A percentile compares a stretch with the other conserved stretches of the same genome.
These are phyloP conservation scores for Candida lessepsii DNA, from an alignment of 805 yeast species.

Conservation along the genomic window DNA sequence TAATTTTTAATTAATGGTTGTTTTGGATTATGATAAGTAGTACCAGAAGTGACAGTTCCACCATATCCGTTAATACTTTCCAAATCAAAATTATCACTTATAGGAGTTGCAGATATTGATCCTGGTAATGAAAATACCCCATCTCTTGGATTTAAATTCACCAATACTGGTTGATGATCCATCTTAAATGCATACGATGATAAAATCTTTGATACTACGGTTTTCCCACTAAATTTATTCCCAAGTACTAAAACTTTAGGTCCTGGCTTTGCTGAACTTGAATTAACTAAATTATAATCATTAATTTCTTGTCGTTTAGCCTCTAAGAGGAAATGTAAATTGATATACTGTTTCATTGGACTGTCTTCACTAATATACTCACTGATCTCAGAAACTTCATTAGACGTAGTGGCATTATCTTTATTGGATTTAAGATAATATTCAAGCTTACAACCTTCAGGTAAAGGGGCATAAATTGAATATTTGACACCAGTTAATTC, in stretches of 20 bases:
- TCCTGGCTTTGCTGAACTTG: constrained; percentile 33
- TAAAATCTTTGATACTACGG: constrained; percentile 67
- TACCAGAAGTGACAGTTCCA: constrained; percentile 67
- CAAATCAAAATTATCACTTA: constrained; percentile 76
- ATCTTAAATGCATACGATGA: constrained; percentile 74
- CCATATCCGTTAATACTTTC: constrained; percentile 75
- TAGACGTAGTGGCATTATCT: constrained; percentile 20
- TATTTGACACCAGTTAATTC: constrained; percentile 38
- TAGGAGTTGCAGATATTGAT: constrained; percentile 75
- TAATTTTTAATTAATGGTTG: constrained; percentile 83
- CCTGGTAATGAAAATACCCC: constrained; percentile 82
- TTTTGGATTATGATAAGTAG: constrained; percentile 75
- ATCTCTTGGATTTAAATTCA: constrained; percentile 74
- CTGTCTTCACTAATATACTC: constrained; percentile 75
- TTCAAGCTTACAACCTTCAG: constrained; percentile 63
- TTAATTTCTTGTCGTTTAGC: constrained; percentile 37
- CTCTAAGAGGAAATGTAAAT: constrained; percentile 76
- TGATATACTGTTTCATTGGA: constrained; percentile 60
- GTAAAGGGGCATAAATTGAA: constrained; percentile 41
- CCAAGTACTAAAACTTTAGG: constrained; percentile 78
- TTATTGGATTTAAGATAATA: constrained; percentile 26
- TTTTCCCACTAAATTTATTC: constrained; percentile 70
- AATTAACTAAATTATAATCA: constrained; percentile 20
- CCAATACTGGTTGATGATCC: constrained; percentile 64
- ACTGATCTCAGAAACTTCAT: constrained; percentile 40